A percentile compares a stretch with the other conserved stretches of the same genome.
These are phyloP conservation scores for Capsicum chinense DNA, from an alignment of 257 asterid genomes.

Conservation along the genomic window DNA sequence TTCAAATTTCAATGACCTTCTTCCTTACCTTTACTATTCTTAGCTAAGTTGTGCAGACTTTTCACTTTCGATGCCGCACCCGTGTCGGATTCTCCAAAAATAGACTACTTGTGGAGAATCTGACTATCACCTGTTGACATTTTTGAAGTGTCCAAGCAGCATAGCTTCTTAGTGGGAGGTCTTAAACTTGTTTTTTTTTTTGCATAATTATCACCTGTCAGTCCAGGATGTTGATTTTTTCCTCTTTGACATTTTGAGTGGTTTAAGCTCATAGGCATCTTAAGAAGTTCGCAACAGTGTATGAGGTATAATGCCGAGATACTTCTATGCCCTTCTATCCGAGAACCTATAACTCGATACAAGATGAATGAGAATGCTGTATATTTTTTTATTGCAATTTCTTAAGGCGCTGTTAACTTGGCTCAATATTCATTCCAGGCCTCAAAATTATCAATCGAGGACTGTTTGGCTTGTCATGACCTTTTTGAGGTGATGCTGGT, in stretches of 20 bases:
- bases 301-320: constrained; percentile 12
- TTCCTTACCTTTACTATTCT: not conserved
- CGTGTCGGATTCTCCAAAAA: no score
- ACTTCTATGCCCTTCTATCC: constrained; percentile 15
- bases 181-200: not conserved
- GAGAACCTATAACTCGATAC: constrained; percentile 23
- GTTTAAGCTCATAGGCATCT: constrained; percentile 6
- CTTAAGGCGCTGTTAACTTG: constrained; percentile 10
- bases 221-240: not conserved
- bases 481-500: constrained; percentile 87
- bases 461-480: constrained; percentile 77
- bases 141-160: no score
- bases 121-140: no score
- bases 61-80: no score
- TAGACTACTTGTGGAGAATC: no score
- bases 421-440: constrained; percentile 52
- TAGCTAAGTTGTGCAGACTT: no score
- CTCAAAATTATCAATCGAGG: constrained; percentile 79
- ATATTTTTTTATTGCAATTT: not conserved
- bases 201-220: not conserved
- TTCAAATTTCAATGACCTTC: not conserved
- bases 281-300: not conserved
- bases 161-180: constrained; percentile 8
- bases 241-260: not conserved
- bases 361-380: not conserved